phyloP scores from a whole-genome alignment of 2,329 filamentous ascomycete species.

The Penicillium sp. region DNA sequence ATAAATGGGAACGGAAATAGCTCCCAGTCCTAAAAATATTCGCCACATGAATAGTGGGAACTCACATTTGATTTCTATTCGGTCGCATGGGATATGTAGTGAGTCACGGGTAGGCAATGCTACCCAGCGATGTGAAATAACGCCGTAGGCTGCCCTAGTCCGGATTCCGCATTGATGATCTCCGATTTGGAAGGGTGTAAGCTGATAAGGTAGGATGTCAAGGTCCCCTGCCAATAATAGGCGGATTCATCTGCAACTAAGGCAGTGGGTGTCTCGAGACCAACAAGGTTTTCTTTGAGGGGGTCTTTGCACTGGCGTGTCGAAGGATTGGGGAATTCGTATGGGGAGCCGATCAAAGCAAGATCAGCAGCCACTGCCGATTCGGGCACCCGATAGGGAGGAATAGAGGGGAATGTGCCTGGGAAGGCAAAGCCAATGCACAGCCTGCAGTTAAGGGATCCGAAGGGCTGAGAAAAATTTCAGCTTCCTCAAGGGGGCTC shows the following conservation, averaged over 20 bases:
- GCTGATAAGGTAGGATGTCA: conserved; percentile 15
- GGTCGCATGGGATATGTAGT: background rate
- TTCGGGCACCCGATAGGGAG: conserved; percentile 12
- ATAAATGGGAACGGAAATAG: conserved; percentile 1
- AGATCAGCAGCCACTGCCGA: conserved; percentile 25
- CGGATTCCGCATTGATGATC: conserved; percentile 11
- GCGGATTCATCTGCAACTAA: conserved; percentile 10
- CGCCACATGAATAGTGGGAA: conserved; percentile 1
- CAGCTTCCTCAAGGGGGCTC: background rate
- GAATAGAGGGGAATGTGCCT: conserved; percentile 14
- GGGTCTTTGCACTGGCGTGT: conserved; percentile 5
- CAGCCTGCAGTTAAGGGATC: conserved; percentile 10
- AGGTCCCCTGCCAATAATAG: conserved; percentile 13
- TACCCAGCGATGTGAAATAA: conserved; percentile 3
- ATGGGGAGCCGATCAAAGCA: conserved; percentile 15
- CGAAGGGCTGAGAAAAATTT: conserved; percentile 2
- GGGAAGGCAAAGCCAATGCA: conserved; percentile 11
- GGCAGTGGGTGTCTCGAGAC: conserved; percentile 10
- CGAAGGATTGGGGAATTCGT: conserved; percentile 15
- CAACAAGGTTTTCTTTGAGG: conserved; percentile 6
- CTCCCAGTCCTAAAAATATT: conserved; percentile 2
- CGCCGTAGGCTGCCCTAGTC: conserved; percentile 4
- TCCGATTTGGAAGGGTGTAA: conserved; percentile 6
- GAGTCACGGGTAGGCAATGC: conserved; percentile 13
- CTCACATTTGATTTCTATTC: background rate